Evolutionary conservation across 805 yeast species (phyloP), one percentile per base, ranked within the genome.

Genomic region (Sugiyamaella marilandica): DNA sequence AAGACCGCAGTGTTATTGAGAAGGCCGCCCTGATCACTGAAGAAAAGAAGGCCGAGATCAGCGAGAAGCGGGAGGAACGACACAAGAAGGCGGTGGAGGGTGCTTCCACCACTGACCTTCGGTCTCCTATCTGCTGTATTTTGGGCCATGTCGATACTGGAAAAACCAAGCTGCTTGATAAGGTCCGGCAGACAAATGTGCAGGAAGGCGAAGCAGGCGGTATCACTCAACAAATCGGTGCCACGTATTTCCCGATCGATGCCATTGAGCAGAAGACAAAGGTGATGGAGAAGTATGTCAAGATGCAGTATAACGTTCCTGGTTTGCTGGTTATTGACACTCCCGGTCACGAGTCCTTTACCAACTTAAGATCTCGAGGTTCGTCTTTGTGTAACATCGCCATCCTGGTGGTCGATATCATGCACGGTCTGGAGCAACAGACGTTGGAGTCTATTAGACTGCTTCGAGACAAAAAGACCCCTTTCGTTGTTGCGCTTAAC

Each of bases 191-290:
- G 76, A 94, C 98, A 41, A 94, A 94, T 67, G 99, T 94, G 56
- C 99, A 94, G 77, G 99, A 97, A 70, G 99, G 99, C 68, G 99
- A 94, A 76, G 99, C 99, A 52, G 99, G 99, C 77, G 99, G 99
- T 77, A 94, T 94, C 70, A 94, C 99, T 59, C 99, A 94, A 80
- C 99, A 94, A 75, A 94, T 94, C 68, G 99, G 99, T 82, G 99
- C 99, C 52, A 94, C 99, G 19, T 94, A 94, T 71, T 94, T 94
- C 88, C 99, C 99, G 56, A 90, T 94, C 61, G 95, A 86, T 31
- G 90, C 97, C 41, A 88, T 94, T 65, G 84, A 84, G 71, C 83
- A 83, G 66, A 94, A 94, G 75, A 94, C 98, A 26, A 85, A 82
- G 45, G 95, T 86, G 48, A 92, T 94, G 97, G 81, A 87, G 53